A percentile compares a stretch with the other conserved stretches of the same genome.
These are phyloP conservation scores for Cutaneotrichosporon sp. DNA, from an alignment of 1,284 basidiomycete species.

Conservation along the genomic window DNA sequence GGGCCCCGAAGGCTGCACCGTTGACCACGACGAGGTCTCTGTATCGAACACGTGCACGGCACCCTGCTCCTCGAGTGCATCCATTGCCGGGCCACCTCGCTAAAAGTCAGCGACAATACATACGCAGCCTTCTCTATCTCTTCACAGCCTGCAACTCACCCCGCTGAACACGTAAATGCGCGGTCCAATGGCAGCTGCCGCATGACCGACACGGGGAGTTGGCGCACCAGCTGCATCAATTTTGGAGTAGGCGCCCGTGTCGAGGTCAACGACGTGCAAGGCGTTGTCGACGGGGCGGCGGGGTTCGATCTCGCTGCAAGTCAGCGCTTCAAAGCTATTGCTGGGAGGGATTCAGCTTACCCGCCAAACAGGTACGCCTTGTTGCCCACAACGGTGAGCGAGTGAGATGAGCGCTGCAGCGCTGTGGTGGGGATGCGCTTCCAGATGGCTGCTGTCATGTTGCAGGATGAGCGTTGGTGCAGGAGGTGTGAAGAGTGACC, in stretches of 20 bases:
- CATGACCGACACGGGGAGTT: constrained; percentile 27
- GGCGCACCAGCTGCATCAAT: constrained; percentile 21
- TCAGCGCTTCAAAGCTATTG: background rate
- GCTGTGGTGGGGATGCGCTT: constrained; percentile 1
- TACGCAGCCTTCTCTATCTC: too few relatives aligned
- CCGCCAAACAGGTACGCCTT: constrained; percentile 15
- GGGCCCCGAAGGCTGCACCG: constrained; percentile 2
- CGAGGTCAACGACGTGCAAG: constrained; percentile 25
- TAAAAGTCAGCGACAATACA: background rate
- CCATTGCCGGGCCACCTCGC: constrained; percentile 28
- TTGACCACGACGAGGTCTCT: constrained; percentile 16
- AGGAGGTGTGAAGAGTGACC: too few relatives aligned
- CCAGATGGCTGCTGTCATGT: constrained; percentile 1
- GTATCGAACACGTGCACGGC: constrained; percentile 25
- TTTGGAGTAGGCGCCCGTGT: constrained; percentile 15
- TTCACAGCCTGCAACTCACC: too few relatives aligned
- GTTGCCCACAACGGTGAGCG: constrained; percentile 16
- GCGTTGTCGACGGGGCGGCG: constrained; percentile 28
- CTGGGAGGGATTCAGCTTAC: background rate
- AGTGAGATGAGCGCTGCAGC: constrained; percentile 30
- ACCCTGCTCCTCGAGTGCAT: constrained; percentile 24
- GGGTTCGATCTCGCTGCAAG: constrained; percentile 19
- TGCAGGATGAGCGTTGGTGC: too few relatives aligned
- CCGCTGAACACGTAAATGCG: constrained; percentile 35
- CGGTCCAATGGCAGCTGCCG: constrained; percentile 17